A percentile compares a stretch with the other conserved stretches of the same genome.
These are phyloP conservation scores for Acrocalymma vagum DNA, from an alignment of 2,329 filamentous ascomycete genomes.

Conservation along the genomic window DNA sequence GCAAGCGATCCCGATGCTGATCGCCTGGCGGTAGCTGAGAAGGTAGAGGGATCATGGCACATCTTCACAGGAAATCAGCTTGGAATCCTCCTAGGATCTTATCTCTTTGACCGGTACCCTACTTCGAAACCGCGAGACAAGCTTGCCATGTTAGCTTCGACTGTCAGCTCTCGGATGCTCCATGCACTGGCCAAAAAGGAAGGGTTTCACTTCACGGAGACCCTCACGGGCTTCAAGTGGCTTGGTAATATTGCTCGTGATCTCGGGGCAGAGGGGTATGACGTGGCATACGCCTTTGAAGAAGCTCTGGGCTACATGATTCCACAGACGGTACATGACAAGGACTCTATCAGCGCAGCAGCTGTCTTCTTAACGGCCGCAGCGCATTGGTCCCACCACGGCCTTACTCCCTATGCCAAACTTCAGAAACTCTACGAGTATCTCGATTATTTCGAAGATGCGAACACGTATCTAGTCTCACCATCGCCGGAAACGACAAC, in stretches of 20 bases:
- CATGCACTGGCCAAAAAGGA: conserved; percentile 62
- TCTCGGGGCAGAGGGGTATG: conserved; percentile 58
- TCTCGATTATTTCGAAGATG: conserved; percentile 69
- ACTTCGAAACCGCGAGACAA: conserved; percentile 45
- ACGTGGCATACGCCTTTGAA: conserved; percentile 68
- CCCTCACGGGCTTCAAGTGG: conserved; percentile 74
- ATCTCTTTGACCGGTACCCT: conserved; percentile 61
- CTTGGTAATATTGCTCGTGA: conserved; percentile 67
- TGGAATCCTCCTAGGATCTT: conserved; percentile 66
- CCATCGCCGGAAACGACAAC: conserved; percentile 62
- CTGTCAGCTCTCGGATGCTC: conserved; percentile 72
- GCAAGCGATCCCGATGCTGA: conserved; percentile 74
- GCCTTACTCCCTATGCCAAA: conserved; percentile 65
- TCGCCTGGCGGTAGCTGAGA: conserved; percentile 68
- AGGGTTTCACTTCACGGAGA: conserved; percentile 67
- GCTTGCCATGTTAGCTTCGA: conserved; percentile 67
- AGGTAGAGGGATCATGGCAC: conserved; percentile 64
- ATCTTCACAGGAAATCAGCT: conserved; percentile 73
- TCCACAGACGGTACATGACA: conserved; percentile 68
- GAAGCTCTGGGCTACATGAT: conserved; percentile 75
- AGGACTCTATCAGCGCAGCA: conserved; percentile 70
- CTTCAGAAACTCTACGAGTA: conserved; percentile 64
- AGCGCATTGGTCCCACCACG: conserved; percentile 60
- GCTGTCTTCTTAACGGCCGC: conserved; percentile 66
- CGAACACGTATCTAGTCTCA: conserved; percentile 71